Base-by-base conservation (phyloP, 2,329 filamentous ascomycete species). In the Rhexocercosporidium sp. region DNA sequence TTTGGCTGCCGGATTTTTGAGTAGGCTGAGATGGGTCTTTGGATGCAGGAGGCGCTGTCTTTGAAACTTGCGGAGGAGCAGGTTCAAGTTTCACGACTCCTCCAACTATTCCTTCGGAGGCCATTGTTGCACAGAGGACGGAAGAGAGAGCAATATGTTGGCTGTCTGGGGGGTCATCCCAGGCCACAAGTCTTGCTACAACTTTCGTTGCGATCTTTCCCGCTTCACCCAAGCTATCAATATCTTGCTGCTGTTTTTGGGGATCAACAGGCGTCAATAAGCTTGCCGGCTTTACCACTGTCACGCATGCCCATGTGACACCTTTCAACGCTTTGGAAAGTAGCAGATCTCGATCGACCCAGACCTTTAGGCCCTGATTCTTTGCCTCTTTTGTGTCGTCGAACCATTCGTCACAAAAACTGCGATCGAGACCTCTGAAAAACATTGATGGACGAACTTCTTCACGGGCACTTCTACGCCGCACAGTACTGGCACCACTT, bases 71-170 rank as follows among this genome's bases (percentile, higher is more conserved):
- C 44, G 62, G 70, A 51, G 92, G 88, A 0, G 95, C 94, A 11
- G 92, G 90, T 76, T 98, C 94, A 34, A 99, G 85, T 69, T 95
- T 93, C 65, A 97, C 86, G 49, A 98, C 88, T 0, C 94, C 93
- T 14, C 96, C 96, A 11, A 97, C 92, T 61, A 97, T 85, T 1
- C 88, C 90, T 46, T 87, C 82, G 62, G 87, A 89, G 2, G 89
- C 90, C 25, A 99, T 83, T 0, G 91, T 86, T 34, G 87, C 86
- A 78, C 92, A 97, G 7, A 99, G 82, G 3, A 89, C 81, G 0
- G 89, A 86, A 1, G 96, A 98, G 27, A 99, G 82, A 0, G 93
- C 93, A 59, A 88, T 87, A 69, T 95, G 92, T 70, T 92, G 89
- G 62, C 88, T 90, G 75, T 95, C 93, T 0, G 96, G 94, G 1